These are phyloP conservation scores for Leptosphaerulina australis DNA, from an alignment of 2,329 filamentous ascomycete species.

Conservation along the genomic window DNA sequence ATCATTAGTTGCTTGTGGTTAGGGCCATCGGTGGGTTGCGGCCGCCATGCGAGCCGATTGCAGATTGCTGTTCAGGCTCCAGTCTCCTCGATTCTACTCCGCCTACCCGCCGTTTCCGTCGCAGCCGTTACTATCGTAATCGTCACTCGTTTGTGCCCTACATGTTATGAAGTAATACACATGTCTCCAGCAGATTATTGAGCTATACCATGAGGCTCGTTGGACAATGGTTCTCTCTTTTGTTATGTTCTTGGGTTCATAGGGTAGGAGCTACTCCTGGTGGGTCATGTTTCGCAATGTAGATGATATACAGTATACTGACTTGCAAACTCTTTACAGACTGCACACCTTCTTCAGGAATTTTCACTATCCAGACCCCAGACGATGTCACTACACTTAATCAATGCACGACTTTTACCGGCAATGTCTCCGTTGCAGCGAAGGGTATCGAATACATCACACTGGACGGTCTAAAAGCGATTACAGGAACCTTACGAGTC, in stretches of 20 bases:
- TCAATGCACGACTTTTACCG: conserved; percentile 25
- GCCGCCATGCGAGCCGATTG: conserved; percentile 3
- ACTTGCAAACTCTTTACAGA: conserved; percentile 18
- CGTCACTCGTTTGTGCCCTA: conserved; percentile 1
- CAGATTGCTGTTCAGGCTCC: conserved; percentile 3
- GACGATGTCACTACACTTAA: conserved; percentile 24
- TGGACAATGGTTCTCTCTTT: conserved; percentile 11
- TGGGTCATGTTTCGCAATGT: conserved; percentile 3
- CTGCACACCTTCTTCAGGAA: conserved; percentile 18
- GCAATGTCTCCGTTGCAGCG: conserved; percentile 25
- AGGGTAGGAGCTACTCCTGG: conserved; percentile 4
- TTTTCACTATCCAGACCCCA: conserved; percentile 24
- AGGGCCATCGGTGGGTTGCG: conserved; percentile 7
- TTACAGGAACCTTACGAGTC: conserved; percentile 24
- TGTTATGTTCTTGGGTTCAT: conserved; percentile 8
- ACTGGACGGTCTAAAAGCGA: conserved; percentile 22
- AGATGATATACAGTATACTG: not conserved
- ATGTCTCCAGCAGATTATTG: not conserved
- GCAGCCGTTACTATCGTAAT: conserved; percentile 9
- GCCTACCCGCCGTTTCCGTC: not conserved
- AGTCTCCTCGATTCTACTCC: conserved; percentile 2
- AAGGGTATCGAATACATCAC: conserved; percentile 23
- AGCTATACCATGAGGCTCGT: conserved; percentile 15
- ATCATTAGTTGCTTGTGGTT: conserved; percentile 4
- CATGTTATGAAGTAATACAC: conserved; percentile 11